phyloP scores from a whole-genome alignment of 176 grass and related monocot species.

The Echinochloa phyllopogon region DNA sequence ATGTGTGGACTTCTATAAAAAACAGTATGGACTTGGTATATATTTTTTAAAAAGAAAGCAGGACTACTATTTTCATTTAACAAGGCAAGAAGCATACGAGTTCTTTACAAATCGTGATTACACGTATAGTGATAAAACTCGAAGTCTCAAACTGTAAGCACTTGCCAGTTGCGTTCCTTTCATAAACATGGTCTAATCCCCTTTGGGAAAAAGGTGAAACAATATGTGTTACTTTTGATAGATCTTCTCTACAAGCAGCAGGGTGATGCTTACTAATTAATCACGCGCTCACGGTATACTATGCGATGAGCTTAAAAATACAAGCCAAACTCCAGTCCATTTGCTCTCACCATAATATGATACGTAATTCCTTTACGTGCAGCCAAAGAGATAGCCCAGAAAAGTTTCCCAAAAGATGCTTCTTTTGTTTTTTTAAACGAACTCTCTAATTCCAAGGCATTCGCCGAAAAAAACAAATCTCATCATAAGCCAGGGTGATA shows the following conservation, averaged over 20 bases:
- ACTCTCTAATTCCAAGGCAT: not conserved
- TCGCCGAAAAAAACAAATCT: not conserved
- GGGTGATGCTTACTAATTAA: not conserved
- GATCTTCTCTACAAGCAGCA: not conserved
- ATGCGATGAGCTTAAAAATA: not conserved
- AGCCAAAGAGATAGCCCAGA: not conserved
- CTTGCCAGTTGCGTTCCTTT: too few relatives aligned
- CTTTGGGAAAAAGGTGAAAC: not conserved
- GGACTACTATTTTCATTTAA: too few relatives aligned
- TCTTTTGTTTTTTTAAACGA: not conserved
- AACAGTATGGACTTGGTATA: not conserved
- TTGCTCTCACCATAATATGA: not conserved
- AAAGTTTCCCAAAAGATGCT: too few relatives aligned
- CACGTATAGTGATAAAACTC: too few relatives aligned
- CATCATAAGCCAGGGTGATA: not conserved
- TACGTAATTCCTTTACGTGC: conserved; percentile 27
- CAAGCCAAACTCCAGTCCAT: not conserved
- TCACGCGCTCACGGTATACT: not conserved
- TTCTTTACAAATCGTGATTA: too few relatives aligned
- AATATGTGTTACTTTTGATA: not conserved
- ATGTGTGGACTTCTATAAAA: not conserved
- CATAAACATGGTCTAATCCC: not conserved
- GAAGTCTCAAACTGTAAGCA: too few relatives aligned
- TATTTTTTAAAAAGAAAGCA: too few relatives aligned
- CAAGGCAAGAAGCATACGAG: too few relatives aligned